phyloP scores from a whole-genome alignment of 2,329 filamentous ascomycete genomes.

The Akanthomyces dipterigenus region DNA sequence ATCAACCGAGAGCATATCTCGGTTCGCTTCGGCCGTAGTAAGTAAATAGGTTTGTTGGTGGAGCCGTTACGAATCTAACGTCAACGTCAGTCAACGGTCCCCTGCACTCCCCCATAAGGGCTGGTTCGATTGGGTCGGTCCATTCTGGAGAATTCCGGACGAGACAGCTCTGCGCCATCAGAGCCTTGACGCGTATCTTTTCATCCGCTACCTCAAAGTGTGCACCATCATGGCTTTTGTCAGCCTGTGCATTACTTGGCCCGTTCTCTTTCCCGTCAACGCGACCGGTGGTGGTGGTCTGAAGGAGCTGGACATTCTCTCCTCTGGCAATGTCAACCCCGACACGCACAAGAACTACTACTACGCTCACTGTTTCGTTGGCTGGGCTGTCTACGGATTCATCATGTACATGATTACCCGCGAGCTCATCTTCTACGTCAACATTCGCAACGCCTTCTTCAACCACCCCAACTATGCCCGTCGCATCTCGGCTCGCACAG shows the following conservation, averaged over 20 bases:
- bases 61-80: neutral
- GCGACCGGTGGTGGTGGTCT: conserved; percentile 65
- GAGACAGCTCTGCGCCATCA: conserved; percentile 78
- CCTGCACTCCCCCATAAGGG: conserved; percentile 50
- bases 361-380: conserved; percentile 75
- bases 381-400: conserved; percentile 80
- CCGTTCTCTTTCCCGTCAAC: conserved; percentile 77
- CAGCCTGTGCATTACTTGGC: conserved; percentile 77
- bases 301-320: conserved; percentile 51
- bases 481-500: conserved; percentile 82
- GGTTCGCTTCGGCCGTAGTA: conserved; percentile 44
- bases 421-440: conserved; percentile 89
- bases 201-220: conserved; percentile 13
- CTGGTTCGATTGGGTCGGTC: conserved; percentile 53
- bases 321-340: conserved; percentile 37
- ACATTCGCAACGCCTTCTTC: conserved; percentile 85
- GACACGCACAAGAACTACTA: conserved; percentile 55
- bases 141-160: conserved; percentile 61
- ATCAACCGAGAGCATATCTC: conserved; percentile 47
- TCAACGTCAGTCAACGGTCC: conserved; percentile 42
- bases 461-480: conserved; percentile 77
- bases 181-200: conserved; percentile 78
- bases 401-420: conserved; percentile 84
- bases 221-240: conserved; percentile 10
- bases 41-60: conserved; percentile 16